Conservation (phyloP, 2,329 filamentous ascomycete species). For the Phialophora verrucosa region DNA sequence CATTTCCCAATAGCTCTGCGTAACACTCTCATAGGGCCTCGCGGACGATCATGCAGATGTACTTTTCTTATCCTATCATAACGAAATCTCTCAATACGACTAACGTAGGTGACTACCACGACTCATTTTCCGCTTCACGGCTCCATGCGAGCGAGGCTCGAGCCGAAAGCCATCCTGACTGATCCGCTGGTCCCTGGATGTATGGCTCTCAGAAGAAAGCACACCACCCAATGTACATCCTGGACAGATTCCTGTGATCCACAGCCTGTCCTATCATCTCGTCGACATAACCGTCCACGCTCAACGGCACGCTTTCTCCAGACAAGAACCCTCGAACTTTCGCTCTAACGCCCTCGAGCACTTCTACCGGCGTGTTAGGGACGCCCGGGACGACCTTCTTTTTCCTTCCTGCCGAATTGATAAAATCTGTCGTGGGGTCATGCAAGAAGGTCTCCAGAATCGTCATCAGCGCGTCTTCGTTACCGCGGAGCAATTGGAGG, state of each 20-base stretch:
- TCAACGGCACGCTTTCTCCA: constrained; percentile 88
- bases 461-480: constrained; percentile 96
- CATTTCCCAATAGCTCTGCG: no score
- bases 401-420: constrained; percentile 66
- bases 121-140: neutral
- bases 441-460: constrained; percentile 97
- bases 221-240: constrained; percentile 98
- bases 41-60: neutral
- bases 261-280: constrained; percentile 88
- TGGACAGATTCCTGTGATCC: constrained; percentile 76
- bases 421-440: constrained; percentile 91
- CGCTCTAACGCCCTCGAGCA: constrained; percentile 84
- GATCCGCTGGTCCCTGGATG: neutral
- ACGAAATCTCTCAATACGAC: neutral
- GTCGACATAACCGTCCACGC: constrained; percentile 96
- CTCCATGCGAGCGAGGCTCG: neutral
- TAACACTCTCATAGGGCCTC: neutral
- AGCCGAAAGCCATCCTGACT: neutral
- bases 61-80: neutral
- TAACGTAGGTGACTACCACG: neutral
- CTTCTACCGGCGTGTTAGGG: constrained; percentile 74
- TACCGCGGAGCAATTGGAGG: constrained; percentile 79
- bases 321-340: constrained; percentile 85
- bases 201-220: constrained; percentile 64
- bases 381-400: constrained; percentile 57